Evolutionary conservation across 2,329 filamentous ascomycete species (phyloP).

Genomic region (Drechslerella stenobrocha): DNA sequence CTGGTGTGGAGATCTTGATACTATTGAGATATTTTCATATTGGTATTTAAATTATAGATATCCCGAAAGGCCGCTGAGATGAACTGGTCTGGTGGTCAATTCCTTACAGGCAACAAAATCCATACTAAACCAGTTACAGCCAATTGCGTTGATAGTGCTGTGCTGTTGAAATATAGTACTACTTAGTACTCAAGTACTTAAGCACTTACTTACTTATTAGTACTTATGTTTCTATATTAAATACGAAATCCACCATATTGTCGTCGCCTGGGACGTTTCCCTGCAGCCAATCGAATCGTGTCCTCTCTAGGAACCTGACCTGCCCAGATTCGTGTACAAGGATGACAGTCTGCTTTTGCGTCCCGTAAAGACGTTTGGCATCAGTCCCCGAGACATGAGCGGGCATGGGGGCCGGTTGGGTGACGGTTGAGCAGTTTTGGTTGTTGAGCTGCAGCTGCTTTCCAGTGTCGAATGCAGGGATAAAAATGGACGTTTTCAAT

Average conservation of each 20-base stretch:
- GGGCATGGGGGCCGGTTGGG: no score
- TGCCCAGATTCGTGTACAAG: conserved; percentile 26
- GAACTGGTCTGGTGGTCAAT: no score
- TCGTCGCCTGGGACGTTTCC: not conserved
- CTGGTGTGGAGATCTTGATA: no score
- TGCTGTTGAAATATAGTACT: no score
- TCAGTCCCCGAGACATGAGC: no score
- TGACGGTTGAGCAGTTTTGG: no score
- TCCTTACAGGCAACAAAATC: no score
- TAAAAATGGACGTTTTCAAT: conserved; percentile 65
- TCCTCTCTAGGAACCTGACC: conserved; percentile 34
- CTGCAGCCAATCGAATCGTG: conserved; percentile 36
- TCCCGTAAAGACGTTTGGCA: conserved; percentile 28
- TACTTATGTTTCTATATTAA: conserved; percentile 22
- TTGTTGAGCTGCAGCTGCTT: not conserved
- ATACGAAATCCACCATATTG: conserved; percentile 20
- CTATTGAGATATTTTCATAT: not conserved
- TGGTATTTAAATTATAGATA: not conserved
- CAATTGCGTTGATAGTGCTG: no score
- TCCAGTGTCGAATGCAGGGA: conserved; percentile 60
- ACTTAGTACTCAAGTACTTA: no score
- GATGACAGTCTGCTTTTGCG: conserved; percentile 38
- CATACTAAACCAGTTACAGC: no score
- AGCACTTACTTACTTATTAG: no score
- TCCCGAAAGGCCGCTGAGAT: not conserved